A percentile compares a stretch with the other conserved stretches of the same genome.
These are phyloP conservation scores for Amphicarpaea edgeworthii DNA, from an alignment of 306 rosid species.

Conservation along the genomic window DNA sequence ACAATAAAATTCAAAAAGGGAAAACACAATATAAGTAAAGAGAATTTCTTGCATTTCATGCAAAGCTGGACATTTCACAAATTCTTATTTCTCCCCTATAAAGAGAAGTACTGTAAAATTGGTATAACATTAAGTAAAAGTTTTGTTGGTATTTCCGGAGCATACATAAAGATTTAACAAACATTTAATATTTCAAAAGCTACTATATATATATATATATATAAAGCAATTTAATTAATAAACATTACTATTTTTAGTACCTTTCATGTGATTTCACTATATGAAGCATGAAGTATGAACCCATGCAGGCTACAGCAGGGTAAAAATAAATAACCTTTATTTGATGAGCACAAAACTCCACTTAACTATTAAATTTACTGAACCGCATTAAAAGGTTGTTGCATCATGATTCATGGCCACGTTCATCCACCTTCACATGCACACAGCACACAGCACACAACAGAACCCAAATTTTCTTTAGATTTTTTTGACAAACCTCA, in stretches of 20 bases:
- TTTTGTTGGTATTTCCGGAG: not conserved
- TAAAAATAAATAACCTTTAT: not conserved
- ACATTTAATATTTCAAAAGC: not conserved
- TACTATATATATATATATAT: not conserved
- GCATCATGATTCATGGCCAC: conserved; percentile 9
- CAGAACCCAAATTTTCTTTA: not conserved
- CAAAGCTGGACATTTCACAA: too few species aligned
- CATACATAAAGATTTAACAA: not conserved
- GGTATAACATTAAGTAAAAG: not conserved
- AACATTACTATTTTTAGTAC: not conserved
- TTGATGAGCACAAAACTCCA: not conserved
- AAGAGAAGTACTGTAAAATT: not conserved
- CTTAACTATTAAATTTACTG: not conserved
- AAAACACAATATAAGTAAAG: too few species aligned
- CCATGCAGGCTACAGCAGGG: too few species aligned
- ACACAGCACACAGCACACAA: conserved; percentile 50
- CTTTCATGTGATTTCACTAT: not conserved
- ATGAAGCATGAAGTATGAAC: too few species aligned
- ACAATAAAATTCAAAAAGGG: too few species aligned
- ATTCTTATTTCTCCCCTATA: not conserved
- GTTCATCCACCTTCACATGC: conserved; percentile 44
- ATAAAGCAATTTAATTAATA: not conserved
- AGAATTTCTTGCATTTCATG: too few species aligned
- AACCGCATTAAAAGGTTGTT: conserved; percentile 5
- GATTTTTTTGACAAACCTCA: not conserved